These are phyloP conservation scores for Pholiota microspora DNA, from an alignment of 768 basidiomycete species.

Conservation along the genomic window DNA sequence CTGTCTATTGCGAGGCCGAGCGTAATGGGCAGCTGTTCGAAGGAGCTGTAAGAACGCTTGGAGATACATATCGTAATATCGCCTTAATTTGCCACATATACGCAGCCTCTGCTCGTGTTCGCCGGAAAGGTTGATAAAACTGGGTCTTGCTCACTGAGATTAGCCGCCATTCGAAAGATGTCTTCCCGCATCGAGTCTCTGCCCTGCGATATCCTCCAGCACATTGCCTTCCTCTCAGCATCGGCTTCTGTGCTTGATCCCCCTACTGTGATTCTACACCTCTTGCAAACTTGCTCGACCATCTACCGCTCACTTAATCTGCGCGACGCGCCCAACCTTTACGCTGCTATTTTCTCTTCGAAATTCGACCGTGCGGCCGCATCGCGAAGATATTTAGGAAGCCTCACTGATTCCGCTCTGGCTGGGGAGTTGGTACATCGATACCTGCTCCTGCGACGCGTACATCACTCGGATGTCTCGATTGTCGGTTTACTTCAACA, in stretches of 20 bases:
- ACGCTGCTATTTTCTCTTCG: constrained; percentile 50
- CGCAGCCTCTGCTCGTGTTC: not conserved
- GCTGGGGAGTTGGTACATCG: constrained; percentile 49
- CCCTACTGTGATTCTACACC: constrained; percentile 38
- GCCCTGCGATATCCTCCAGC: constrained; percentile 55
- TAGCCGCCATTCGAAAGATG: constrained; percentile 30
- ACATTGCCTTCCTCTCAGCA: constrained; percentile 48
- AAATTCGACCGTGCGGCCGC: constrained; percentile 43
- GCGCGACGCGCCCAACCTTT: constrained; percentile 47
- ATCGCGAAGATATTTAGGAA: constrained; percentile 20
- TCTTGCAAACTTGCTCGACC: constrained; percentile 44
- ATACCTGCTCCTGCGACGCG: constrained; percentile 46
- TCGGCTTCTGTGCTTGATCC: constrained; percentile 35
- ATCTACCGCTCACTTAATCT: constrained; percentile 43
- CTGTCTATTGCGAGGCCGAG: not conserved
- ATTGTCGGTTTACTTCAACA: constrained; percentile 34
- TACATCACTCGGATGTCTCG: constrained; percentile 35
- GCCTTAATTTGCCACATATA: not conserved
- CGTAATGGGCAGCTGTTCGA: not conserved
- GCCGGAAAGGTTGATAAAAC: not conserved
- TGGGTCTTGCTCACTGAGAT: not conserved
- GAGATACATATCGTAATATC: not conserved
- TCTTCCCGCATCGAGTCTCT: constrained; percentile 43
- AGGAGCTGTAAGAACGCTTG: not conserved
- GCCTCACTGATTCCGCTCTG: constrained; percentile 38